A percentile compares a stretch with the other conserved stretches of the same genome.
These are phyloP conservation scores for Diplosphaera chodatii DNA, from an alignment of 139 green algal genomes.

Conservation along the genomic window DNA sequence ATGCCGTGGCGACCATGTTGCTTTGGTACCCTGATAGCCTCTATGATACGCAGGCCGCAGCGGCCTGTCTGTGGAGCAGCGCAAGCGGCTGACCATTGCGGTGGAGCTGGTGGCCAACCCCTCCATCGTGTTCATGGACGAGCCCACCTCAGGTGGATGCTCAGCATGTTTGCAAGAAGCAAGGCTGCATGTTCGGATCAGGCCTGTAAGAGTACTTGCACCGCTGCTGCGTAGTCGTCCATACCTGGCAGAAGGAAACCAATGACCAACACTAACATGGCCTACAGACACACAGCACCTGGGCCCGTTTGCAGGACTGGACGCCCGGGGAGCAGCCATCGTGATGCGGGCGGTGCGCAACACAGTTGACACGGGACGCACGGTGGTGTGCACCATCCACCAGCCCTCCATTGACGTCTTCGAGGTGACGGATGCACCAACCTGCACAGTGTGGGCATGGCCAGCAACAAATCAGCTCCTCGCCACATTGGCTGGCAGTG, in stretches of 20 bases:
- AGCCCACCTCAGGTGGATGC: slow-evolving; percentile 20
- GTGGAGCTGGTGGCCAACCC: slow-evolving; percentile 57
- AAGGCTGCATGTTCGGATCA: not conserved
- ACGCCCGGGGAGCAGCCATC: slow-evolving; percentile 73
- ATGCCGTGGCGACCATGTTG: not conserved
- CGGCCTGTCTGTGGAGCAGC: slow-evolving; percentile 45
- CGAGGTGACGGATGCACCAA: slow-evolving; percentile 36
- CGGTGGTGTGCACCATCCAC: slow-evolving; percentile 87
- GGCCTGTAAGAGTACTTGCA: not conserved
- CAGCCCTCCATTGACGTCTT: slow-evolving; percentile 73
- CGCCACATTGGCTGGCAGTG: too few species aligned
- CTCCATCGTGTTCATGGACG: slow-evolving; percentile 39
- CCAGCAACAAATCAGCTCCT: too few species aligned
- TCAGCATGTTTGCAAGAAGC: not conserved
- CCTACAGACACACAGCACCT: not conserved
- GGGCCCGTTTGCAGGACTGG: slow-evolving; percentile 50
- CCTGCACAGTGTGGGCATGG: too few species aligned
- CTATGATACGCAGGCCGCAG: slow-evolving; percentile 14
- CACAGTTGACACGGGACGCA: slow-evolving; percentile 66
- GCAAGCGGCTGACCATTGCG: slow-evolving; percentile 50
- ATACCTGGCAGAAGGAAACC: not conserved
- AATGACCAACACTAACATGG: too few species aligned
- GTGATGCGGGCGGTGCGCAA: slow-evolving; percentile 82
- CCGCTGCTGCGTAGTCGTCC: not conserved
- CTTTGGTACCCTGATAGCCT: not conserved